phyloP scores from a whole-genome alignment of 495 filamentous ascomycete species.

The Penicillium fimorum region DNA sequence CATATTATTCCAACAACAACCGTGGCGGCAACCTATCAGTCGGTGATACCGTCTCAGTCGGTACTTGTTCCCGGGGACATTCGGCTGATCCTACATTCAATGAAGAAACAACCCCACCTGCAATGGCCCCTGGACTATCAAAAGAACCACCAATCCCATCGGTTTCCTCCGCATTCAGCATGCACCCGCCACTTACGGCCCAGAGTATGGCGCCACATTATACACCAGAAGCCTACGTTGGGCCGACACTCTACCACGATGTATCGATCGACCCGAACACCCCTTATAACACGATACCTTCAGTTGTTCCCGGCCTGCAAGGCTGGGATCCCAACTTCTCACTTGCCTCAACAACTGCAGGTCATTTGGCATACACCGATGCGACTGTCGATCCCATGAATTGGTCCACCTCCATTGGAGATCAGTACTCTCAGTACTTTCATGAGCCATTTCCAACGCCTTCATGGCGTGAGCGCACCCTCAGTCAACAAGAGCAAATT shows the following conservation, averaged over 20 bases:
- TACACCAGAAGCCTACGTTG: constrained; percentile 23
- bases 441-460: constrained; percentile 44
- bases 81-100: constrained; percentile 37
- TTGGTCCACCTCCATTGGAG: constrained; percentile 43
- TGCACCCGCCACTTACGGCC: constrained; percentile 17
- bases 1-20: constrained; percentile 37
- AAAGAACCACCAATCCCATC: constrained; percentile 24
- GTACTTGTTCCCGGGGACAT: constrained; percentile 38
- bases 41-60: constrained; percentile 35
- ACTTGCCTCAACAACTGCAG: constrained; percentile 43
- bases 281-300: constrained; percentile 46
- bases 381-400: constrained; percentile 39
- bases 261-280: constrained; percentile 41
- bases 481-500: constrained; percentile 68
- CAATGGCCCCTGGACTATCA: constrained; percentile 15
- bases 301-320: constrained; percentile 45
- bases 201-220: constrained; percentile 21
- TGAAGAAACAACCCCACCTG: constrained; percentile 28
- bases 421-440: constrained; percentile 53
- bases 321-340: constrained; percentile 49
- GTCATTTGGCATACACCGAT: constrained; percentile 41
- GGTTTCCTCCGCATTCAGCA: constrained; percentile 21
- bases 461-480: constrained; percentile 56
- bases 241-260: constrained; percentile 29
- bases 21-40: constrained; percentile 27